Evolutionary conservation across 1,284 basidiomycete species (phyloP).

Genomic region (Rhodotorula sp.): DNA sequence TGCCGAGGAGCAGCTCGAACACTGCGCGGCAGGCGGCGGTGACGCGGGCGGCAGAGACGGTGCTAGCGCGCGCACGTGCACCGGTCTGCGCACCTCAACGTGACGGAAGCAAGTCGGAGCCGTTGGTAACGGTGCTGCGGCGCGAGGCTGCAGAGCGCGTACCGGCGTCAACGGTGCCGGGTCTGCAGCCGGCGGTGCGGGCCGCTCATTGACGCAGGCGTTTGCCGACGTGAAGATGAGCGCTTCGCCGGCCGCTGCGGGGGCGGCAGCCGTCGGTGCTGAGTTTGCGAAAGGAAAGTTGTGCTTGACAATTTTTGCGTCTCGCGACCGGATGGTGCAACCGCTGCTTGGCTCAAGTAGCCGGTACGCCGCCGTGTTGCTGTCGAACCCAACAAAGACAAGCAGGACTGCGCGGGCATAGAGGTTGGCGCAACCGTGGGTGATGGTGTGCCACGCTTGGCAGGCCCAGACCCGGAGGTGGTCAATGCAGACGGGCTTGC

Average conservation of each 20-base stretch:
- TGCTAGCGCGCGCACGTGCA: too few relatives aligned
- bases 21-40: too few relatives aligned
- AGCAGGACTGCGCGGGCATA: conserved; percentile 4
- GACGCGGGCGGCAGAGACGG: too few relatives aligned
- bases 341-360: conserved; percentile 2
- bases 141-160: not conserved
- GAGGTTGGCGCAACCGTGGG: conserved; percentile 16
- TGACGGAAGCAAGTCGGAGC: too few relatives aligned
- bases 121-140: not conserved
- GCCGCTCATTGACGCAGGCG: not conserved
- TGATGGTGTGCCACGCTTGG: conserved; percentile 50
- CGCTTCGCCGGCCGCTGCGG: not conserved
- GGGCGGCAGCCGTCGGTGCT: not conserved
- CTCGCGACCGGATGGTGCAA: not conserved
- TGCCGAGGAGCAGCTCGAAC: too few relatives aligned
- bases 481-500: conserved; percentile 47
- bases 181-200: too few relatives aligned
- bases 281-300: not conserved
- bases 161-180: too few relatives aligned
- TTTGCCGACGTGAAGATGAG: too few relatives aligned
- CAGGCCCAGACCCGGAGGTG: conserved; percentile 51
- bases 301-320: conserved; percentile 7
- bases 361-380: conserved; percentile 3
- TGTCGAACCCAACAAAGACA: conserved; percentile 14
- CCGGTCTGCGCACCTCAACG: too few relatives aligned